These are phyloP conservation scores for Panus rudis DNA, from an alignment of 768 basidiomycete species.

Conservation along the genomic window DNA sequence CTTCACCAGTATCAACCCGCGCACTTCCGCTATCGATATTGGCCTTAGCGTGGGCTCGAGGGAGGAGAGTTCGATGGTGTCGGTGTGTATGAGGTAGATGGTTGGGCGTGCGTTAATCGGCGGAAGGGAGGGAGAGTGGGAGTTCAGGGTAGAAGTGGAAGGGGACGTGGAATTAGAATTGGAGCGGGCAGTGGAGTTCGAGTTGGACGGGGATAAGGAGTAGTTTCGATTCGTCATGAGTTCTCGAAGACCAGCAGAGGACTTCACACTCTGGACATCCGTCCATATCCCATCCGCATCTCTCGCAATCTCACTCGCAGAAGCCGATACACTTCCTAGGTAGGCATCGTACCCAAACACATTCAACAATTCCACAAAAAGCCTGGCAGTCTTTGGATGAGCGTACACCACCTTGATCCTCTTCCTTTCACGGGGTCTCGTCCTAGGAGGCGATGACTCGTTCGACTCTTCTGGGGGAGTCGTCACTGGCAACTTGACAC, in stretches of 20 bases:
- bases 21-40: slow-evolving; percentile 8
- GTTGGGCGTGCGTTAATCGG: too few species aligned
- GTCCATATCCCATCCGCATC: slow-evolving; percentile 20
- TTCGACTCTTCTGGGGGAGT: slow-evolving; percentile 7
- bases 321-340: neutral
- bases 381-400: slow-evolving; percentile 15
- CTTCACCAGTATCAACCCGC: slow-evolving; percentile 20
- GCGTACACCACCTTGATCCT: slow-evolving; percentile 18
- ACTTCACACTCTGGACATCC: slow-evolving; percentile 15
- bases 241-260: slow-evolving; percentile 10
- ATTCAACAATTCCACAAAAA: slow-evolving; percentile 15
- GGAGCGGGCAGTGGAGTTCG: too few species aligned
- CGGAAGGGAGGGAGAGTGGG: slow-evolving; percentile 1
- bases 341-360: slow-evolving; percentile 11
- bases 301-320: slow-evolving; percentile 9
- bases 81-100: slow-evolving; percentile 17
- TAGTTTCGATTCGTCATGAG: slow-evolving; percentile 8
- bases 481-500: slow-evolving; percentile 17
- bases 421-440: slow-evolving; percentile 4
- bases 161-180: too few species aligned
- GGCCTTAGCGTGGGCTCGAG: slow-evolving; percentile 18
- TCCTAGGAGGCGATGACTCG: neutral
- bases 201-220: too few species aligned
- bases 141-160: too few species aligned
- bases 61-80: slow-evolving; percentile 14